These are phyloP conservation scores for Auricularia auricula-judae DNA, from an alignment of 768 basidiomycete genomes.

Conservation along the genomic window DNA sequence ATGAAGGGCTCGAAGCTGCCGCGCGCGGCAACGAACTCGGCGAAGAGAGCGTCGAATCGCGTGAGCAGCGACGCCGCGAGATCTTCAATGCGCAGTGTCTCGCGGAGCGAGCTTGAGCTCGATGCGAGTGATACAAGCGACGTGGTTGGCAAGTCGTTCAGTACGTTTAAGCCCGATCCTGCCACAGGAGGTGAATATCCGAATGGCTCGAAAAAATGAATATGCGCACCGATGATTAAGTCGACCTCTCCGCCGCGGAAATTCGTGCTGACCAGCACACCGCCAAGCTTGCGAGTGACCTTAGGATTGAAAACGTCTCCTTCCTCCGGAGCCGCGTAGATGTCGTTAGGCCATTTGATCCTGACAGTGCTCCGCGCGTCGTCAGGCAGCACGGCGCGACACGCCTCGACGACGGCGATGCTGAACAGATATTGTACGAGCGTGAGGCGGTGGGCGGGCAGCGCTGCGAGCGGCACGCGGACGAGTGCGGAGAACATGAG, in stretches of 20 bases:
- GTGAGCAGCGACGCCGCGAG: conserved; percentile 65
- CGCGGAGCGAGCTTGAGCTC: conserved; percentile 14
- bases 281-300: conserved; percentile 73
- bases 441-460: conserved; percentile 61
- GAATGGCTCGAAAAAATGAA: neutral
- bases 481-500: conserved; percentile 74
- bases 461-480: conserved; percentile 37
- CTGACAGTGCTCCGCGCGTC: conserved; percentile 45
- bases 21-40: conserved; percentile 45
- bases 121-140: conserved; percentile 64
- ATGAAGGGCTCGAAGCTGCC: conserved; percentile 78
- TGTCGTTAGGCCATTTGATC: conserved; percentile 96
- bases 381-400: conserved; percentile 42
- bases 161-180: conserved; percentile 87
- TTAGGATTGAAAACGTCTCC: conserved; percentile 23
- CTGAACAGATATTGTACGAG: conserved; percentile 91
- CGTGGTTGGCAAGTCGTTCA: conserved; percentile 70
- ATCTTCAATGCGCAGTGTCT: conserved; percentile 52
- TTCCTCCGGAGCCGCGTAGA: conserved; percentile 59
- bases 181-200: neutral
- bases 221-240: conserved; percentile 64
- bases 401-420: conserved; percentile 81
- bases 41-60: conserved; percentile 74
- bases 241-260: conserved; percentile 64
- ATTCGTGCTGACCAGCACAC: conserved; percentile 82